Evolutionary conservation across 2,329 filamentous ascomycete genomes (phyloP), one percentile per base, ranked within the genome.

Genomic region (Neobulgaria alba): DNA sequence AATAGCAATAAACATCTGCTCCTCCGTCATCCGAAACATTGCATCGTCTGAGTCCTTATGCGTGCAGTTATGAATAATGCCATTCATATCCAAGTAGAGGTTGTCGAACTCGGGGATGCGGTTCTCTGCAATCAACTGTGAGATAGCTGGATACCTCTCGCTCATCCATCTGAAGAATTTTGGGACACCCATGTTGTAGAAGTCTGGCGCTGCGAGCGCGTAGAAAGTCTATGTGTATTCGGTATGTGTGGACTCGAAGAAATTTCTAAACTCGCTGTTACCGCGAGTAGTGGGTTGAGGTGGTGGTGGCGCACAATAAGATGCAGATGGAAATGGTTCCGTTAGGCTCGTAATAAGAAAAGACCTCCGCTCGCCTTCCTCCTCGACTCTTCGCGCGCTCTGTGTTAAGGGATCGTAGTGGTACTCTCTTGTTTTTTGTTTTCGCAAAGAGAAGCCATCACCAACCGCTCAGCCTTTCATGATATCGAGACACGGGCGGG

Each of bases 1-100:
- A 57, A 98, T 98, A 43, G 88, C 85, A 54, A 98, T 95, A 61
- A 98, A 98, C 92, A 98, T 98, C 64, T 95, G 86, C 63, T 98
- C 90, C 63, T 98, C 93, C 42, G 83, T 90, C 66, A 96, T 81
- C 41, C 92, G 87, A 58, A 93, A 93, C 1, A 86, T 87, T 3
- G 88, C 79, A 60, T 90, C 89, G 59, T 93, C 89, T 17, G 86
- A 82, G 66, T 98, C 90, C 59, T 92, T 95, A 67, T 98, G 92
- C 42, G 92, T 98, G 64, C 92, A 98, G 64, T 98, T 98, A 66
- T 98, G 90, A 58, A 98, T 98, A 63, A 98, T 98, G 53, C 92
- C 92, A 66, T 98, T 98, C 92, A 98, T 98, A 59, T 93, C 86
- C 55, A 93, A 72, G 66, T 98, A 98, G 47, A 98, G 79, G 65